Evolutionary conservation across 2,329 filamentous ascomycete genomes (phyloP).

Genomic region (Westerdykella ornata): DNA sequence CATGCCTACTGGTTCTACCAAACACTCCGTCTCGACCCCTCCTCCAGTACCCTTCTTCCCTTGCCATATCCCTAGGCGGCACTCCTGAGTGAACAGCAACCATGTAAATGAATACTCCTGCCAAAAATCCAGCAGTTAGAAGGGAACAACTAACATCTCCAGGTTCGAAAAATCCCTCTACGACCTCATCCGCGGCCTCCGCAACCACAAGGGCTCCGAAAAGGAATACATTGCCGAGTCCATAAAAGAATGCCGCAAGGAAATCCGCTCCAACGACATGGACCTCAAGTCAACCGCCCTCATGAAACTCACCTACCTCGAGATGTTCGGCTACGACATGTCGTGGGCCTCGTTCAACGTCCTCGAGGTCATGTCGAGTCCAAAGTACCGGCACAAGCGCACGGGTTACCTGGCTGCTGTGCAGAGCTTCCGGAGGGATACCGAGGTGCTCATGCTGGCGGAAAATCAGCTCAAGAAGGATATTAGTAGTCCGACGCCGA

Average conservation of each 20-base stretch:
- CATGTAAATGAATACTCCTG: too few relatives aligned
- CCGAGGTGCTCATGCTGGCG: conserved; percentile 93
- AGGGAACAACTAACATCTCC: conserved; percentile 6
- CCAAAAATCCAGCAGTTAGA: too few relatives aligned
- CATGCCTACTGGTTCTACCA: conserved; percentile 27
- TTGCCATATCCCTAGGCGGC: background rate
- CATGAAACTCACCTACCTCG: conserved; percentile 91
- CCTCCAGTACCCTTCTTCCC: conserved; percentile 15
- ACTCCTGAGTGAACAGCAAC: too few relatives aligned
- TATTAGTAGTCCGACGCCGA: conserved; percentile 63
- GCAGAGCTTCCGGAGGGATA: conserved; percentile 91
- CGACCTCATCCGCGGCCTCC: conserved; percentile 93
- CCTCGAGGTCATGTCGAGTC: conserved; percentile 95
- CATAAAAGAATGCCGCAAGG: conserved; percentile 88
- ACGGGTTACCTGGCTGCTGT: conserved; percentile 92
- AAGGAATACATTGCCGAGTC: conserved; percentile 91
- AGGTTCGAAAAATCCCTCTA: conserved; percentile 99
- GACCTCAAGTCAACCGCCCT: conserved; percentile 95
- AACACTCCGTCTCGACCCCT: conserved; percentile 24
- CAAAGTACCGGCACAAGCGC: conserved; percentile 90
- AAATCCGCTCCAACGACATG: conserved; percentile 91
- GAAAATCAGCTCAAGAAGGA: conserved; percentile 97
- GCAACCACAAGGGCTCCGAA: conserved; percentile 92
- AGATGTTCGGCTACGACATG: conserved; percentile 99
- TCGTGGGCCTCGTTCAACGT: conserved; percentile 99